phyloP scores from a whole-genome alignment of 306 rosid species.

The Vigna hirtella region DNA sequence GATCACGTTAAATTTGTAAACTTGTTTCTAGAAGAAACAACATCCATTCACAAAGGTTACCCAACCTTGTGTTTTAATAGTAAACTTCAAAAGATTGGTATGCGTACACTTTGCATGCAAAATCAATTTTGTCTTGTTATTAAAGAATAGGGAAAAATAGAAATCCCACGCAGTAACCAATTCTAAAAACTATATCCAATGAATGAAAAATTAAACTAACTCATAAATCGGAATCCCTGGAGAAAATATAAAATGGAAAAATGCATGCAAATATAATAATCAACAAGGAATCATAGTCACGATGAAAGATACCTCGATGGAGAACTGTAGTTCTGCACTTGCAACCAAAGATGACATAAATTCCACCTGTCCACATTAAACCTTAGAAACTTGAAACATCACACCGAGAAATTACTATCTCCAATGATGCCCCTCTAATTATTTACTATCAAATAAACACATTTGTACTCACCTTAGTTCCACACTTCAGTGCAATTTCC shows the following conservation, averaged over 20 bases:
- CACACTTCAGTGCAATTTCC: slow-evolving; percentile 92
- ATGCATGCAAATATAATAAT: slow-evolving; percentile 21
- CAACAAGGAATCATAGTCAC: slow-evolving; percentile 31
- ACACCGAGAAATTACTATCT: slow-evolving; percentile 2
- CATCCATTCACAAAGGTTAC: not conserved
- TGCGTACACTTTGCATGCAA: slow-evolving; percentile 7
- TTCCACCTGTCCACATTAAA: slow-evolving; percentile 70
- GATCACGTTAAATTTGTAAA: slow-evolving; percentile 14
- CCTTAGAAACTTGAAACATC: slow-evolving; percentile 34
- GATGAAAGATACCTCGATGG: slow-evolving; percentile 67
- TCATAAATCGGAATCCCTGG: slow-evolving; percentile 8
- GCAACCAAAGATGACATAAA: slow-evolving; percentile 72
- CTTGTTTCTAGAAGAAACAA: slow-evolving; percentile 29
- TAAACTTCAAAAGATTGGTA: slow-evolving; percentile 22
- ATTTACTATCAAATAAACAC: slow-evolving; percentile 34
- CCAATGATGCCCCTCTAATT: slow-evolving; percentile 37
- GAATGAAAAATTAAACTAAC: slow-evolving; percentile 15
- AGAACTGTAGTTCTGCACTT: slow-evolving; percentile 78
- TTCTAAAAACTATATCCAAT: not conserved
- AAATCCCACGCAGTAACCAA: slow-evolving; percentile 7
- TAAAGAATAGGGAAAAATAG: not conserved
- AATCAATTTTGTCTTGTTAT: slow-evolving; percentile 22
- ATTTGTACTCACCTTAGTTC: slow-evolving; percentile 74
- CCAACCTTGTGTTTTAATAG: slow-evolving; percentile 11
- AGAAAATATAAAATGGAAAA: slow-evolving; percentile 25